phyloP scores from a whole-genome alignment of 2,329 filamentous ascomycete species.

The Gliomastix tumulicola region DNA sequence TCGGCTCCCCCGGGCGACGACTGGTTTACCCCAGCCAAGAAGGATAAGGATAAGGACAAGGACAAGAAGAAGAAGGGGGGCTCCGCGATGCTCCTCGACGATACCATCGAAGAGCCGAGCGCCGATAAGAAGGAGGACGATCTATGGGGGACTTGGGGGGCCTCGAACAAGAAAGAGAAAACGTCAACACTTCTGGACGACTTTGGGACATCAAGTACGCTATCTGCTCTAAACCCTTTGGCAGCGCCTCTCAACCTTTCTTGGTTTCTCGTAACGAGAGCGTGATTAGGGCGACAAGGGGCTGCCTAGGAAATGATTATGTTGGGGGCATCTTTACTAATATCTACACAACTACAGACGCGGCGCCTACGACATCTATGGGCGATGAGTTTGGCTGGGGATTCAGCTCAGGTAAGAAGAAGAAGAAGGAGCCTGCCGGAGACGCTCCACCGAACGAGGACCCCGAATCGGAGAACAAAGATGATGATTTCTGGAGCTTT shows the following conservation, averaged over 20 bases:
- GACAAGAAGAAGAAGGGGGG: background rate
- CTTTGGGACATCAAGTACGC: too few relatives aligned
- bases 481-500: constrained; percentile 4
- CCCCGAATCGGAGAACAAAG: constrained; percentile 8
- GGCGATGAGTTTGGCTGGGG: constrained; percentile 5
- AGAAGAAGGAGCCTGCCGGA: constrained; percentile 7
- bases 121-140: background rate
- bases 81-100: background rate
- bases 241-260: too few relatives aligned
- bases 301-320: too few relatives aligned
- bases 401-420: constrained; percentile 4
- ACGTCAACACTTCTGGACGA: constrained; percentile 7
- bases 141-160: constrained; percentile 13
- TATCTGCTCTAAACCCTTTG: too few relatives aligned
- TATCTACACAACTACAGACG: too few relatives aligned
- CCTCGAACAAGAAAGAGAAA: constrained; percentile 5
- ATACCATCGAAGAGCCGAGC: background rate
- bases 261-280: too few relatives aligned
- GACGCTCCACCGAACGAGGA: constrained; percentile 5
- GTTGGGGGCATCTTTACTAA: too few relatives aligned
- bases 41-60: constrained; percentile 15
- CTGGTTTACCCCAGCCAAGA: constrained; percentile 7
- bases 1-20: too few relatives aligned
- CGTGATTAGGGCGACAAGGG: too few relatives aligned
- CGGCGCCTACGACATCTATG: too few relatives aligned